These are phyloP conservation scores for Pistacia integerrima DNA, from an alignment of 345 rosid species.

Conservation along the genomic window DNA sequence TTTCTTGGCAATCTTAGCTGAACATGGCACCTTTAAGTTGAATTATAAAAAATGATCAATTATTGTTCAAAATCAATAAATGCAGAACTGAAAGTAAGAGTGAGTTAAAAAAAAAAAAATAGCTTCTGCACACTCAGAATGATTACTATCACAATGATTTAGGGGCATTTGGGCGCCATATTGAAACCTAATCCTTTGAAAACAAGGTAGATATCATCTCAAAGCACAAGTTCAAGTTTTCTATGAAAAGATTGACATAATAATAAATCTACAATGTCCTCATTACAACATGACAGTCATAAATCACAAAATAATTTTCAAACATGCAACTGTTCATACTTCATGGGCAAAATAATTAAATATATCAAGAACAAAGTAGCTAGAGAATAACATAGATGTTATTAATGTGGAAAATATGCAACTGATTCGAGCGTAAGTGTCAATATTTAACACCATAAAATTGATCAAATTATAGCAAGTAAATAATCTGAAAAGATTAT, in stretches of 20 bases:
- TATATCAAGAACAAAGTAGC: neutral
- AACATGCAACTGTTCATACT: neutral
- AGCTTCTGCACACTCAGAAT: neutral
- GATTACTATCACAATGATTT: neutral
- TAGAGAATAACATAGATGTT: neutral
- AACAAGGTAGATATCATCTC: neutral
- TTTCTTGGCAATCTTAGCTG: conserved; percentile 18
- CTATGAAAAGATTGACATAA: neutral
- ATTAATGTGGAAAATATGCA: neutral
- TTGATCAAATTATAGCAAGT: too few relatives aligned
- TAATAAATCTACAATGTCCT: neutral
- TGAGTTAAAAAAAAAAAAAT: neutral
- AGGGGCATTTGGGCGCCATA: neutral
- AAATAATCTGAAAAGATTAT: too few relatives aligned
- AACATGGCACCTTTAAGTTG: conserved; percentile 15
- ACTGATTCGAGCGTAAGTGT: too few relatives aligned
- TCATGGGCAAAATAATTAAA: neutral
- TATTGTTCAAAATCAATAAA: neutral
- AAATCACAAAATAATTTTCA: conserved; percentile 7
- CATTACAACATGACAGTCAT: neutral
- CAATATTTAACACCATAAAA: too few relatives aligned
- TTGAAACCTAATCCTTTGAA: neutral
- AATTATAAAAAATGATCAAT: neutral
- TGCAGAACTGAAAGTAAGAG: neutral
- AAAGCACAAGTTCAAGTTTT: neutral